Evolutionary conservation across 306 rosid species (phyloP), one percentile per base, ranked within the genome.

Genomic region (Acacia crassicarpa): DNA sequence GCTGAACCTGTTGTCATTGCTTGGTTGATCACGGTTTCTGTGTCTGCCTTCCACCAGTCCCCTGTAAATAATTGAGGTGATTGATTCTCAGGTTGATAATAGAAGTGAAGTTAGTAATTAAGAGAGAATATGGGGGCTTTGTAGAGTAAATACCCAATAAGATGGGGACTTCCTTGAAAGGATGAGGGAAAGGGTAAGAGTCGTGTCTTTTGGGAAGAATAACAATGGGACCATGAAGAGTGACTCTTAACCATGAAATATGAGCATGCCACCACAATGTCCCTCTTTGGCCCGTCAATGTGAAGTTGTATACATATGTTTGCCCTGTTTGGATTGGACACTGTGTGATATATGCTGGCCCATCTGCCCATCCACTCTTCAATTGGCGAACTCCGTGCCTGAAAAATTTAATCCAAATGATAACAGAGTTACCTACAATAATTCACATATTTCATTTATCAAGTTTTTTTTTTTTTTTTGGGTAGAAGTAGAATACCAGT

Each of bases 31-130:
- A 92, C 12, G 10, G 79, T 54, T 78, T 90, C 97, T 61, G 97
- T 90, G 83, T 92, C 91, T 15, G 91, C 92, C 69, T 89, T 92
- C 97, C 97, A 92, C 94, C 94, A 92, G 5, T 90, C 97, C 58
- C 97, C 97, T 92, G 82, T 68, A 1, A 87, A 1, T 38, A 80
- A 81, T 68, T 25, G 49, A 81, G 30, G 25, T 54, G 61, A 54
- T 56, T 79, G 68, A 83, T 32, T 2, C 71, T n/a, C 23, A 48
- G 22, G 19, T 44, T 62, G 27, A 7, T n/a, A 7, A 15, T 67
- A 72, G 23, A 81, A 41, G 30, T 8, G 1, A 54, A 62, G 15
- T 8, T 17, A 33, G 2, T 35, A 7, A 25, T 25, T 61, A 11
- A 9, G 30, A 41, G 35, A 67, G 72, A 78, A 61, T 7, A 13